These are phyloP conservation scores for Ailanthus altissimus DNA, from an alignment of 345 rosid species.

Conservation along the genomic window DNA sequence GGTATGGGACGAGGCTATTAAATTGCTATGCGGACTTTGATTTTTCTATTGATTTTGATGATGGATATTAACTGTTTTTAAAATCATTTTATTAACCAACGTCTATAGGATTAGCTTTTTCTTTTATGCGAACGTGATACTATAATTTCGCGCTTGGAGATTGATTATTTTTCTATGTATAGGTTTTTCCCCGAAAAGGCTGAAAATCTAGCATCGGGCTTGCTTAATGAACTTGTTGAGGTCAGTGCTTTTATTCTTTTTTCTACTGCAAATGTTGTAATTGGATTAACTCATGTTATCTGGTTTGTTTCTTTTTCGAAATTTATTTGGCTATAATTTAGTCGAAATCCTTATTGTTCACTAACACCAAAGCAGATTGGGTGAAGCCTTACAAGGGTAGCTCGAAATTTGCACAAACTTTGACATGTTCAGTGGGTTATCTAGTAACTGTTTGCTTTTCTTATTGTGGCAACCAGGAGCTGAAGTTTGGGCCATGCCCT, in stretches of 20 bases:
- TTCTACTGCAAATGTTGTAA: background rate
- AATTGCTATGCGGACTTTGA: background rate
- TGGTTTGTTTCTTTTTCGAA: background rate
- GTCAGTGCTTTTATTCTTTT: conserved; percentile 33
- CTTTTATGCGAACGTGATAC: background rate
- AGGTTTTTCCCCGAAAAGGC: conserved; percentile 93
- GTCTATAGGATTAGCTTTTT: background rate
- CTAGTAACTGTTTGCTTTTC: conserved; percentile 7
- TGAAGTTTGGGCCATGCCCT: conserved; percentile 73
- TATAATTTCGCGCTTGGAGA: conserved; percentile 12
- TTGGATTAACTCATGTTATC: background rate
- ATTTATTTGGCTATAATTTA: background rate
- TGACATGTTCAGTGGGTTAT: conserved; percentile 12
- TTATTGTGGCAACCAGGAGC: conserved; percentile 48
- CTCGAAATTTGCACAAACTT: background rate
- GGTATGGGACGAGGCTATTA: background rate
- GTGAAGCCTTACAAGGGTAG: background rate
- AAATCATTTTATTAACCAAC: background rate
- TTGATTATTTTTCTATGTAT: conserved; percentile 29
- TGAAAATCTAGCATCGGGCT: conserved; percentile 53
- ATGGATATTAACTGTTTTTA: background rate
- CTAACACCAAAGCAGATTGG: background rate
- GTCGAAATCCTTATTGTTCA: background rate
- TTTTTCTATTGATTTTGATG: background rate
- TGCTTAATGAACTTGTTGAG: conserved; percentile 67